Percentiles rank a stretch among this genome's conserved stretches.
Conservation (phyloP, 1,284 basidiomycete genomes). For the Cystobasidiaceae sp. region DNA sequence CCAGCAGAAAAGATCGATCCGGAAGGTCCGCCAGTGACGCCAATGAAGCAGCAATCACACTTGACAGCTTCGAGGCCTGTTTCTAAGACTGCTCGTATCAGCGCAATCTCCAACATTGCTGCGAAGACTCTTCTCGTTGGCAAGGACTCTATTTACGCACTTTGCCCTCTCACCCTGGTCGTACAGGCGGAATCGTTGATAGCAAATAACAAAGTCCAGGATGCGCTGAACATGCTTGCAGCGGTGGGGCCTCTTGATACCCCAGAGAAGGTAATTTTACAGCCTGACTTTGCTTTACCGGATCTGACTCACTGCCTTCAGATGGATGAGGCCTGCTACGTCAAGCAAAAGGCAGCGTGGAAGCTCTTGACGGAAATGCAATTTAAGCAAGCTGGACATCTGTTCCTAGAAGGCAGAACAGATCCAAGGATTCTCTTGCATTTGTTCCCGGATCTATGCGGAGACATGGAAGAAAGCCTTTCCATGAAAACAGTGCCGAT, state of each 20-base stretch:
- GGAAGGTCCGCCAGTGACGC: background rate
- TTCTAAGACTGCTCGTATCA: too few relatives aligned
- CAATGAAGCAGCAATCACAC: background rate
- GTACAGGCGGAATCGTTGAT: slow-evolving; percentile 67
- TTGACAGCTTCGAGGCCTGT: slow-evolving; percentile 6
- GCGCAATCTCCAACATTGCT: background rate
- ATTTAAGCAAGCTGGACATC: slow-evolving; percentile 69
- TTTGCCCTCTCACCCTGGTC: slow-evolving; percentile 65
- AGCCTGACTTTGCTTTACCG: too few relatives aligned
- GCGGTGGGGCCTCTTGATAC: slow-evolving; percentile 48
- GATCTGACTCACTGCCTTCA: slow-evolving; percentile 40
- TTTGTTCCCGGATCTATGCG: slow-evolving; percentile 66
- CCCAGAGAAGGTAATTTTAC: slow-evolving; percentile 12
- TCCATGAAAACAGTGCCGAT: slow-evolving; percentile 54
- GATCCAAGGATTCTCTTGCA: slow-evolving; percentile 70
- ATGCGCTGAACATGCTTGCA: slow-evolving; percentile 61
- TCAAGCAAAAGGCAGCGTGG: slow-evolving; percentile 71
- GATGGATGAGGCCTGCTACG: slow-evolving; percentile 64
- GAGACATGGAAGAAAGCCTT: slow-evolving; percentile 46
- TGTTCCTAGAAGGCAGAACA: slow-evolving; percentile 63
- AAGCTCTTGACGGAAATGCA: slow-evolving; percentile 63
- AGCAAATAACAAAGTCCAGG: slow-evolving; percentile 59
- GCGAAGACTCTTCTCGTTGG: slow-evolving; percentile 57
- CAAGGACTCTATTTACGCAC: slow-evolving; percentile 58
- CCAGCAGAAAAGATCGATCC: background rate